These are phyloP conservation scores for Leptographium flavum DNA, from an alignment of 2,329 filamentous ascomycete species.

Conservation along the genomic window DNA sequence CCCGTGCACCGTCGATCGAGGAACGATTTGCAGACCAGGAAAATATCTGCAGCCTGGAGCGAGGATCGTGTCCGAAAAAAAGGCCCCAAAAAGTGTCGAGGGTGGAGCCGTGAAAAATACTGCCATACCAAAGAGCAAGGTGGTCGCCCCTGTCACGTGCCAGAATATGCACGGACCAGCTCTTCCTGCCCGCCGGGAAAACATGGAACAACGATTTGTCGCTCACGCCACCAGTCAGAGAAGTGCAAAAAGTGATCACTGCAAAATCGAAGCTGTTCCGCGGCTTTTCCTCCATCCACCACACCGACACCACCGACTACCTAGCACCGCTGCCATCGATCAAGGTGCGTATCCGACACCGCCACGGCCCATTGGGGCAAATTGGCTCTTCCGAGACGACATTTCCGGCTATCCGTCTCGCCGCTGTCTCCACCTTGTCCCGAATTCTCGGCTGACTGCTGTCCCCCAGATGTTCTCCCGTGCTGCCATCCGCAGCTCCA, in stretches of 20 bases:
- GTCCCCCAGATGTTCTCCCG: constrained; percentile 63
- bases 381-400: not conserved
- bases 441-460: not conserved
- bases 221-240: constrained; percentile 12
- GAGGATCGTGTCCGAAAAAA: not conserved
- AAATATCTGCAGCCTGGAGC: not conserved
- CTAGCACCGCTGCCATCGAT: not conserved
- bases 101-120: not conserved
- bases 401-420: not conserved
- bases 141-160: not conserved
- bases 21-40: not conserved
- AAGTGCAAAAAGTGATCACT: constrained; percentile 8
- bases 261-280: constrained; percentile 4
- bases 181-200: constrained; percentile 7
- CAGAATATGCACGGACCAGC: constrained; percentile 5
- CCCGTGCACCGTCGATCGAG: no score
- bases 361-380: not conserved
- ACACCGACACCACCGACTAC: not conserved
- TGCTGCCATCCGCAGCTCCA: constrained; percentile 45
- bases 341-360: not conserved
- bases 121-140: not conserved
- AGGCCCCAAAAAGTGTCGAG: not conserved
- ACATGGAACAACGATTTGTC: constrained; percentile 8
- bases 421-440: no score
- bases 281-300: not conserved